Evolutionary conservation across 306 rosid genomes (phyloP), one percentile per base, ranked within the genome.

Genomic region (Glycine tomentella): DNA sequence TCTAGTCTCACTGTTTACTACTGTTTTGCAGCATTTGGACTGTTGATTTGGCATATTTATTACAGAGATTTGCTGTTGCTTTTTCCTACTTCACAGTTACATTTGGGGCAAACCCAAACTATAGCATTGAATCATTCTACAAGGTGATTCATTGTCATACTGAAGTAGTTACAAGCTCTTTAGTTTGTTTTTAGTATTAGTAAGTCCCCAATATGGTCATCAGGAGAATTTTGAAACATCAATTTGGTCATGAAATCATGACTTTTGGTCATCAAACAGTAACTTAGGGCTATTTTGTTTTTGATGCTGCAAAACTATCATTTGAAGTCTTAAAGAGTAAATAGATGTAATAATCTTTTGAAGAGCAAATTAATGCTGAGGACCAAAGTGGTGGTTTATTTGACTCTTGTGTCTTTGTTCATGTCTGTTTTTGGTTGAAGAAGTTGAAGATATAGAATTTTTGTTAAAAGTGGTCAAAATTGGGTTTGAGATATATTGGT

Each of bases 71-170:
- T 84, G 88, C 91, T 74, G 84, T 93, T 63, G 72, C 86, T 42
- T 93, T 95, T 89, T 90, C 93, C 77, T 95, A 92, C 93, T 93
- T 87, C 89, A 95, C 98, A 0, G 93, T 95, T 74, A 95, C 99
- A 17, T 74, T 86, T 83, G 99, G 98, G 68, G 99, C 96, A 50
- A 92, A 95, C 84, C 99, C 99, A 83, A 89, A 88, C 85, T 95
- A 95, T 87, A 92, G 90, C 16, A 82, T 80, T 57, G 99, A 95
- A 83, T 88, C 91, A 77, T 95, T 90, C 90, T 95, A 93, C 94
- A 88, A 93, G 99, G 99, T 95, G 81, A 88, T 71, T 80, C 45
- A 38, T 77, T 61, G 52, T 61, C 68, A 52, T 20, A 67, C 49
- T 12, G 20, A 74, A 59, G 15, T 42, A 67, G 57, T 74, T 42